Evolutionary conservation across 2,329 filamentous ascomycete genomes (phyloP).

Genomic region (Sphaerulina vaccinii): DNA sequence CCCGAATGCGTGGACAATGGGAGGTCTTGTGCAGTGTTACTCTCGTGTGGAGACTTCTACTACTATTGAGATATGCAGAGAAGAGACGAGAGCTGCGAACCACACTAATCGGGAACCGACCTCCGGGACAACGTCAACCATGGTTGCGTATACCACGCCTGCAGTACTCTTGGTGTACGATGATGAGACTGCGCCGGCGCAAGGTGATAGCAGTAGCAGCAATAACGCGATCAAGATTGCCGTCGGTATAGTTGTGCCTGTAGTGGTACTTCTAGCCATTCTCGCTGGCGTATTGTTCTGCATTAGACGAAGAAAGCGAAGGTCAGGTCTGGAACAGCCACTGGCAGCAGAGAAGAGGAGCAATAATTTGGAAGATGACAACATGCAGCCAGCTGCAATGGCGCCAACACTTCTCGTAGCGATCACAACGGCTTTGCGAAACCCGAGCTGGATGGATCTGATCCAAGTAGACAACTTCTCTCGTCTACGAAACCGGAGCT

Average conservation of each 20-base stretch:
- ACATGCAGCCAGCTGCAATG: too few relatives aligned
- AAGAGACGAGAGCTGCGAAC: conserved; percentile 2
- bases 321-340: not conserved
- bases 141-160: conserved; percentile 13
- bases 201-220: not conserved
- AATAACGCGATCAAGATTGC: conserved; percentile 5
- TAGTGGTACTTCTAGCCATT: not conserved
- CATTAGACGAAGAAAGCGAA: conserved; percentile 1
- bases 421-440: too few relatives aligned
- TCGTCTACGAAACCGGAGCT: conserved; percentile 5
- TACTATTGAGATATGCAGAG: not conserved
- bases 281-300: conserved; percentile 6
- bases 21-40: conserved; percentile 7
- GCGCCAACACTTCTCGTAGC: too few relatives aligned
- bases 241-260: conserved; percentile 4
- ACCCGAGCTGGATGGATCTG: too few relatives aligned
- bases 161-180: conserved; percentile 6
- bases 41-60: conserved; percentile 8
- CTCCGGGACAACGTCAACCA: not conserved
- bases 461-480: not conserved
- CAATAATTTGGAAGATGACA: too few relatives aligned
- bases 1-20: conserved; percentile 9
- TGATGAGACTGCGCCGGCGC: not conserved
- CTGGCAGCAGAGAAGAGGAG: not conserved
- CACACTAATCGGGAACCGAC: not conserved